Evolutionary conservation across 352 stramenopile genomes (phyloP).

Genomic region (Globisporangium uncinulatum): DNA sequence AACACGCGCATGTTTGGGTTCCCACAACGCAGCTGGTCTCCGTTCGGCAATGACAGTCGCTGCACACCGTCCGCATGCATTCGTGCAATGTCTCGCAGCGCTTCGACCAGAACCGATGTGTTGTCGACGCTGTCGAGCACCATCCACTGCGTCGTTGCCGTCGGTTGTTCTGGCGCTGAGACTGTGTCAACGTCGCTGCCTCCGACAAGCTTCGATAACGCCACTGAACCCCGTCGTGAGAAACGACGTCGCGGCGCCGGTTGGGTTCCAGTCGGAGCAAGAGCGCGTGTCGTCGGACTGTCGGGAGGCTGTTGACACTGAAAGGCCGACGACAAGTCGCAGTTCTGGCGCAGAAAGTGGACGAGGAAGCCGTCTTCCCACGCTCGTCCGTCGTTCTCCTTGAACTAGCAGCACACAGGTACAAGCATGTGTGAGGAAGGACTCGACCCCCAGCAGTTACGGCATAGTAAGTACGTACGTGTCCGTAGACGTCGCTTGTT

Average conservation of each 20-base stretch:
- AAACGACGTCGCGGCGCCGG: not conserved
- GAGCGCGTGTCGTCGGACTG: not conserved
- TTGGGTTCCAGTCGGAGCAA: not conserved
- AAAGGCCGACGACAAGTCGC: constrained; percentile 1
- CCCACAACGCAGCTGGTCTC: constrained; percentile 41
- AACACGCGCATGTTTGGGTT: constrained; percentile 40
- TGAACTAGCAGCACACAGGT: constrained; percentile 19
- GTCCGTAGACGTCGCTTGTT: constrained; percentile 44
- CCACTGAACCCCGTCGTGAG: constrained; percentile 8
- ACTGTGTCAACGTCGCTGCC: not conserved
- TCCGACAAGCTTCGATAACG: constrained; percentile 4
- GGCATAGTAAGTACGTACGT: constrained; percentile 5
- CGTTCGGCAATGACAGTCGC: constrained; percentile 38
- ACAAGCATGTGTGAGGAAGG: not conserved
- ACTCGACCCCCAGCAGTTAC: not conserved
- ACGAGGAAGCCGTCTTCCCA: constrained; percentile 59
- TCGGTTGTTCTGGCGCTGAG: not conserved
- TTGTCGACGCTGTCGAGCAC: constrained; percentile 49
- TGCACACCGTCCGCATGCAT: constrained; percentile 11
- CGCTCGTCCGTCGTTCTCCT: constrained; percentile 20
- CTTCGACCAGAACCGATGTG: constrained; percentile 28
- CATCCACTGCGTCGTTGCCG: constrained; percentile 29
- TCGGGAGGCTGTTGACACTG: not conserved
- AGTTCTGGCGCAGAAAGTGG: constrained; percentile 53
- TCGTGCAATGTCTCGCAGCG: constrained; percentile 27